Evolutionary conservation across 1,139 yeast species (phyloP), one percentile per base, ranked within the genome.

Genomic region (Geotrichum fermentans): DNA sequence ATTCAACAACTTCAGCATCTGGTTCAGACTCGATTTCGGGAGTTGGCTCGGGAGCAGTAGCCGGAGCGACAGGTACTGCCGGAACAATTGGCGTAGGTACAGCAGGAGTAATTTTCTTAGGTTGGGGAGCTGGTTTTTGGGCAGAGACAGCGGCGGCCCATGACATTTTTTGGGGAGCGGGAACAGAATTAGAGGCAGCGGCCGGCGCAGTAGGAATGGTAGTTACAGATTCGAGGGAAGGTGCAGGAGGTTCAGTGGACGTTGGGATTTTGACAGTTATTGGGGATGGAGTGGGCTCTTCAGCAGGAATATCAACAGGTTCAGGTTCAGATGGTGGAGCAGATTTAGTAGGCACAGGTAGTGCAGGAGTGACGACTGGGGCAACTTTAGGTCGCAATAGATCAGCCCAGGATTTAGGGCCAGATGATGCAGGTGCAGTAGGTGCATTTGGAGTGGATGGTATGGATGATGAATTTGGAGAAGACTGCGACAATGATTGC

Each of bases 61-160:
- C 47, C 8, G 49, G 35, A 56, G 56, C 13, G 39, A 47, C 47
- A 49, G 43, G 43, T 28, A 34, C 22, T 1, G 34, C 48, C 33
- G 53, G 54, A 29, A 43, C 53, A n/a, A 51, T 41, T 17, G 53
- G 54, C 26, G 54, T 52, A 11, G 59, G 45, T 30, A 32, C 46
- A n/a, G 49, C 45, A 30, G 52, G 40, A 5, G 47, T 45, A 13
- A 52, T 44, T 44, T 50, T 49, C 40, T 49, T 50, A 46, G 51
- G 49, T 45, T 45, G 56, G 40, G 43, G 44, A 39, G 65, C 59
- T 44, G 67, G 64, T 48, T 63, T 62, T 43, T 67, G 65, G 21
- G 67, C 53, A 32, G 72, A 73, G 49, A 69, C 61, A 7, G 73
- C n/a, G n/a, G n/a, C 71, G 18, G 73, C 73, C 73, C 73, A 69